Percentiles rank a stretch among this genome's conserved stretches.
Evolutionary conservation across 345 rosid species (phyloP).

Genomic region (Sisymbrium irio): DNA sequence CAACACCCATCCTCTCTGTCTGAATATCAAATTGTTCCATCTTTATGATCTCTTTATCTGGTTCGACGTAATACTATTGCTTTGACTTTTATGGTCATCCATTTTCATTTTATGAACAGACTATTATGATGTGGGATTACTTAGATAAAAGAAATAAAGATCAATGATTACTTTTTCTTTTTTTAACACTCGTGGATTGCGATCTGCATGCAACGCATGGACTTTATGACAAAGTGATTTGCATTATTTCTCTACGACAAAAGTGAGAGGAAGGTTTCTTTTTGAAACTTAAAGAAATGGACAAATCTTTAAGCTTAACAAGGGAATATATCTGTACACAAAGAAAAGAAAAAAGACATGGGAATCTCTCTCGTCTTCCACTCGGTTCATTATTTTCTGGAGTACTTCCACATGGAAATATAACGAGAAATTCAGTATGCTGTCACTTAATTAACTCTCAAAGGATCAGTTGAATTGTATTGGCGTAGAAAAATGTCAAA

Average conservation of each 20-base stretch:
- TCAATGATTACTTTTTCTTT: neutral
- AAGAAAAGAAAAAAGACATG: neutral
- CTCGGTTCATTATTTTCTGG: neutral
- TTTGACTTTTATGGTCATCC: slow-evolving; percentile 9
- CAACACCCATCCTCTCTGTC: slow-evolving; percentile 6
- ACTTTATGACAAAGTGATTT: slow-evolving; percentile 15
- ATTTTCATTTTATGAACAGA: neutral
- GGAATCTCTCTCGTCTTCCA: slow-evolving; percentile 30
- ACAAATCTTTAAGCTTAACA: neutral
- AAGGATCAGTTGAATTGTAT: no score
- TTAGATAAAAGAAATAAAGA: neutral
- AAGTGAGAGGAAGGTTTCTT: slow-evolving; percentile 5
- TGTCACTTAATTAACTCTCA: no score
- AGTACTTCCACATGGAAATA: neutral
- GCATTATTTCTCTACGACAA: slow-evolving; percentile 9
- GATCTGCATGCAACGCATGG: slow-evolving; percentile 22
- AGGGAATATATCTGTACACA: no score
- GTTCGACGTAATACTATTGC: neutral
- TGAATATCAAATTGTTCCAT: neutral
- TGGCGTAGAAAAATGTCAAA: neutral
- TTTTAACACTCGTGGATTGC: neutral
- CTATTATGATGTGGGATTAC: neutral
- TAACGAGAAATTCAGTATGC: no score
- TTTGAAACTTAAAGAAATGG: neutral
- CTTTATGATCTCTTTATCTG: slow-evolving; percentile 2